Base-by-base conservation (phyloP, 768 basidiomycete species). In the Boletus coccyginus region DNA sequence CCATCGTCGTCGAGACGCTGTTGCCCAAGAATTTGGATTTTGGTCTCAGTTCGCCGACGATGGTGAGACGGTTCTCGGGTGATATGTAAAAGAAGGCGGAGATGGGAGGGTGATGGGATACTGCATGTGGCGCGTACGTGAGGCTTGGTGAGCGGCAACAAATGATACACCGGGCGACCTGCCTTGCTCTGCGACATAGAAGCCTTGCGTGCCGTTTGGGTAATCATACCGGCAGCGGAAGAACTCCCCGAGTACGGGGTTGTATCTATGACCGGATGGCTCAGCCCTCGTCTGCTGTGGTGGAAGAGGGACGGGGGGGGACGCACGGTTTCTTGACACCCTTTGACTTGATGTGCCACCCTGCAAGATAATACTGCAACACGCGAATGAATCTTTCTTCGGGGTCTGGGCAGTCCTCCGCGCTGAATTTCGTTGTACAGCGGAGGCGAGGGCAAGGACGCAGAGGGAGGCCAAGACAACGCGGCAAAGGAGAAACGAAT, bases 301-400 rank as follows among this genome's bases (percentile, higher is more conserved):
- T 11, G 45, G 29, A 6, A 1, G 31, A 40, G 19, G n/a, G 41
- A 36, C 2, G 45, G 12, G 46, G 57, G 45, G 12, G 46, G 57
- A 78, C 90, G 74, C 66, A 94, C 85, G 96, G 96, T 75, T 99
- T 99, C 88, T 99, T 99, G 58, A 98, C 97, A 51, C 94, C 97
- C 76, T 91, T 95, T 62, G 97, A 95, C 74, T 98, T 98, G 77
- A 98, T 95, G 74, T 98, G 97, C 97, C 97, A 99, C 24, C 97
- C 97, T n/a, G 92, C 88, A 46, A 99, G 86, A 70, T 98, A 99
- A 71, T 95, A 97, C 59, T 90, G 88, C 35, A 98, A 79, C 2
- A 98, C 93, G 48, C 86, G 82, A 60, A 96, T 81, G 71, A 98
- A 98, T 43, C 97, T 79, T 68, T 96, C 94, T 70, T 96, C 89